Evolutionary conservation across 352 stramenopile species (phyloP), one percentile per base, ranked within the genome.

Genomic region (Pythium dissimile): DNA sequence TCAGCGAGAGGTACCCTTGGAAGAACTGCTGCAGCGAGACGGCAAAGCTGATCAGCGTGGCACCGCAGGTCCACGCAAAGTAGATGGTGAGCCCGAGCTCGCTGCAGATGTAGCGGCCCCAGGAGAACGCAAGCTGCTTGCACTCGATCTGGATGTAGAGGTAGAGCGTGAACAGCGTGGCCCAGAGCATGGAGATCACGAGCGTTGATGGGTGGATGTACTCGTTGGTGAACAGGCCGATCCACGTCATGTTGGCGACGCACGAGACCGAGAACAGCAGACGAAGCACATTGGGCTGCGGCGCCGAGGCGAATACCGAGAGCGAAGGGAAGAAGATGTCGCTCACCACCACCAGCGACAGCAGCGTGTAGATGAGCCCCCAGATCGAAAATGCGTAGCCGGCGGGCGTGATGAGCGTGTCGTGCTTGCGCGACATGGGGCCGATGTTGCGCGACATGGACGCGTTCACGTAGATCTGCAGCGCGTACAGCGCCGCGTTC

Each of bases 361-460:
- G 66, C 69, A 80, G 63, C 43, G 63, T 57, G 71, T 93, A 91
- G 68, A 93, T 93, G 42, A 93, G 52, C 1, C 80, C 71, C 80
- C 83, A 93, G 67, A 93, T 91, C 32, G 78, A 67, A 62, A 93
- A 93, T 34, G 79, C 79, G 68, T 83, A 86, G 38, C 73, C 70
- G 38, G 80, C 77, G 12, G 83, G 83, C 46, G 83, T 93, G 66
- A 93, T 81, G 41, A 91, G 70, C 62, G 80, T 89, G 59, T 88
- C 75, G 43, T 92, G 77, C 54, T 71, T 73, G 30, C 69, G 72
- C 31, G 79, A 80, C 67, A 53, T 66, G 8, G 59, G 50, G n/a
- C 50, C 51, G 18, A 66, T 66, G 50, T 53, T 72, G 41, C 65
- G 72, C 24, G 75, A 74, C 55, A 70, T 72, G 51, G 68, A 59